Evolutionary conservation across 352 stramenopile genomes (phyloP).

Genomic region (Peronospora farinosa): DNA sequence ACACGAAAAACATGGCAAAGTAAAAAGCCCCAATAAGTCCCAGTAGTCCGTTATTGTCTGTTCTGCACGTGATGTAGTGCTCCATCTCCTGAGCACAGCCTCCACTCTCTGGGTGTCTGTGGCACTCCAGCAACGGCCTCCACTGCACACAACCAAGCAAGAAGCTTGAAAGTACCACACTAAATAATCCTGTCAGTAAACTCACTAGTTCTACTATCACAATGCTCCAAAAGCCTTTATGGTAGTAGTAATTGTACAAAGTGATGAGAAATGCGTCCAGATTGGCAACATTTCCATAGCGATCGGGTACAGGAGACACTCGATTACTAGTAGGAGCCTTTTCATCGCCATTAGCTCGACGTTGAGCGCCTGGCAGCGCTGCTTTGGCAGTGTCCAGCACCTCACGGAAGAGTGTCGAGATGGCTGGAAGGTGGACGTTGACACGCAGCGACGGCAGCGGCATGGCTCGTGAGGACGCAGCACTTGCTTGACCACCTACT

Average conservation of each 20-base stretch:
- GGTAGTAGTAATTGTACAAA: constrained; percentile 93
- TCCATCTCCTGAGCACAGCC: constrained; percentile 77
- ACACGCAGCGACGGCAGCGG: constrained; percentile 58
- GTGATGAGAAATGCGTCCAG: constrained; percentile 89
- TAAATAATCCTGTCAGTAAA: constrained; percentile 93
- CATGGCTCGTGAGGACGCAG: constrained; percentile 1
- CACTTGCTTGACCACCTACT: constrained; percentile 22
- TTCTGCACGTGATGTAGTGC: constrained; percentile 61
- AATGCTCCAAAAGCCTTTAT: constrained; percentile 90
- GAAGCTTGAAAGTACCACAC: constrained; percentile 91
- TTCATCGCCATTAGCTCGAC: constrained; percentile 9
- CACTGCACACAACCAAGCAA: constrained; percentile 95
- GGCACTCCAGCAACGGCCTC: constrained; percentile 79
- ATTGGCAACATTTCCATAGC: constrained; percentile 66
- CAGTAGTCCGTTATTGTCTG: constrained; percentile 42
- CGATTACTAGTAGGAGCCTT: constrained; percentile 1
- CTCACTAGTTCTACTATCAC: constrained; percentile 86
- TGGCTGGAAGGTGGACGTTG: constrained; percentile 66
- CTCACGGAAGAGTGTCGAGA: constrained; percentile 70
- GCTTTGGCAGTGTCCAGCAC: constrained; percentile 51
- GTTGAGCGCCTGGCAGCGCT: constrained; percentile 22
- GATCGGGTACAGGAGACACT: constrained; percentile 53
- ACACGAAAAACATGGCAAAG: constrained; percentile 91
- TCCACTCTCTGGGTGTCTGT: constrained; percentile 53
- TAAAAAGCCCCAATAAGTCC: constrained; percentile 85